A percentile compares a stretch with the other conserved stretches of the same genome.
These are phyloP conservation scores for Hymenoscyphus scutula DNA, from an alignment of 2,329 filamentous ascomycete species.

Conservation along the genomic window DNA sequence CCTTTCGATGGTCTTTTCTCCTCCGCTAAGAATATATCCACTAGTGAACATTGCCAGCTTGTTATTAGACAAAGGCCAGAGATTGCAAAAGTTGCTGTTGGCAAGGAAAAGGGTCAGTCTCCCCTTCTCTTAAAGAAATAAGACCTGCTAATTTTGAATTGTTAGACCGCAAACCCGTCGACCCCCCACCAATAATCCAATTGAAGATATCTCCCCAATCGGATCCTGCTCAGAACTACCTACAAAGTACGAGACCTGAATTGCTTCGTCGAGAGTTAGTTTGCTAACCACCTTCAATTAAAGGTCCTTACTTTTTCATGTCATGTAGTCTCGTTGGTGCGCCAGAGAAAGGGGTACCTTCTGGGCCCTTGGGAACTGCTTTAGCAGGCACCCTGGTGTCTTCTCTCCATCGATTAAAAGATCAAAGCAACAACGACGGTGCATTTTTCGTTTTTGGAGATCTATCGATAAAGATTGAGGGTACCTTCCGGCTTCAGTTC, in stretches of 20 bases:
- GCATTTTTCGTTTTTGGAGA: constrained; percentile 92
- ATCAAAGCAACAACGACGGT: constrained; percentile 72
- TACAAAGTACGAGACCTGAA: constrained; percentile 52
- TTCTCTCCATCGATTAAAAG: constrained; percentile 78
- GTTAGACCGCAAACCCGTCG: constrained; percentile 77
- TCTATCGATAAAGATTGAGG: constrained; percentile 73
- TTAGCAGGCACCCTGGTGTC: constrained; percentile 74
- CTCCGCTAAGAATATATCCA: constrained; percentile 27
- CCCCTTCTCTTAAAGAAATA: background rate
- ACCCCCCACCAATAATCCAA: constrained; percentile 82
- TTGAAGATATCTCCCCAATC: constrained; percentile 51
- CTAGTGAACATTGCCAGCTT: constrained; percentile 55
- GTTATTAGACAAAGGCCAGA: constrained; percentile 65
- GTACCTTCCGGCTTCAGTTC: constrained; percentile 72
- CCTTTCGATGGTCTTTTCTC: constrained; percentile 6
- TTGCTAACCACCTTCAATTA: constrained; percentile 17
- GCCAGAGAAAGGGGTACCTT: constrained; percentile 42
- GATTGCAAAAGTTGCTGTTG: constrained; percentile 64
- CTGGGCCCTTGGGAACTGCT: constrained; percentile 45
- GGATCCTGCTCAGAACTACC: constrained; percentile 48
- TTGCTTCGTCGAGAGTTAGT: background rate
- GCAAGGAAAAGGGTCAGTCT: constrained; percentile 69
- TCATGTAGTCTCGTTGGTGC: constrained; percentile 44
- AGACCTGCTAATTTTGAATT: background rate
- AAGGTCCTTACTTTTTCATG: constrained; percentile 51